Base-by-base conservation (phyloP, 495 filamentous ascomycete species). In the Aspergillus taichungensis region DNA sequence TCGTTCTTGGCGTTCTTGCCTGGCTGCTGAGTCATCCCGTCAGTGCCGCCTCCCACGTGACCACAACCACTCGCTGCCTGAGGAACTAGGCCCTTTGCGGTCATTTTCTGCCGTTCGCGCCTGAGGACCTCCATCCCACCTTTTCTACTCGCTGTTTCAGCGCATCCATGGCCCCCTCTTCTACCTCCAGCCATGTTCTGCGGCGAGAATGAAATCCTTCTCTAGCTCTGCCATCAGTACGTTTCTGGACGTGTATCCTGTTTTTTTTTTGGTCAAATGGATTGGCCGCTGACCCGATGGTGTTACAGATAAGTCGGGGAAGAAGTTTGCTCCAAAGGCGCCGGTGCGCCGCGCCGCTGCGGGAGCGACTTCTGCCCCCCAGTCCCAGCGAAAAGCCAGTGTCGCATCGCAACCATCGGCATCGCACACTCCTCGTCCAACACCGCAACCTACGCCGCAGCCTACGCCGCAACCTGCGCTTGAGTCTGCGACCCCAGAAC, bases 221-320 rank as follows among this genome's bases (percentile, higher is more conserved):
- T 76, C 73, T 37, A 78, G 74, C 54, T 79, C 77, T 47, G 69
- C 67, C 13, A 77, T 80, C 46, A 80, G 77, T 79, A 57, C 51
- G 73, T 63, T 10, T 10, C 31, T 30, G 47, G 30, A 8, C 3
- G 8, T 13, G 10, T 6, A 13, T 8, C 2, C 6, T 47, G 35
- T 9, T 37, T 8, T 47, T n/a, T 34, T 14, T 12, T 34, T 14
- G n/a, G 33, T 31, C 13, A 6, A 6, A 13, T 40, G 47, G 30
- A 55, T 43, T 30, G 1, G n/a, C 30, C 14, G 29, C 33, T 36
- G 37, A 8, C 29, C 50, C 43, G 13, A 39, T 43, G 34, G 35
- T 13, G 37, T 13, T 50, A 6, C 36, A 75, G 73, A 77, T 45
- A 77, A 77, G 59, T 74, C 72, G 46, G 68, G 71, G 55, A 76